Conservation (phyloP, 2,329 filamentous ascomycete species). For the Xylariaceae sp. region DNA sequence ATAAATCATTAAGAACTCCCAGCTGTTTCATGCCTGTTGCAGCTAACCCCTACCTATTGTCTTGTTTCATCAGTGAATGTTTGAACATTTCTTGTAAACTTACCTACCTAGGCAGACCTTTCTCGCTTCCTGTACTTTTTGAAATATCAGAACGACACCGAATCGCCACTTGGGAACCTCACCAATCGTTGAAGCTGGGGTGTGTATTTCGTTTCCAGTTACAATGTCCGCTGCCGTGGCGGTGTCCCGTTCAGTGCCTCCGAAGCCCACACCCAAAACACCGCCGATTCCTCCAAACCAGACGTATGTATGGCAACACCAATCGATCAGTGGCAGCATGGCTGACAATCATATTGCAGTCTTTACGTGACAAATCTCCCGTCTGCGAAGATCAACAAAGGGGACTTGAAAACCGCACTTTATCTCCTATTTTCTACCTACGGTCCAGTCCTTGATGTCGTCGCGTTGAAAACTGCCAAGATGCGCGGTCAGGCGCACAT, state of each 20-base stretch:
- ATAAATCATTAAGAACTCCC: too few species aligned
- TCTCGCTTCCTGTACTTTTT: too few species aligned
- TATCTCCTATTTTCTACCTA: constrained; percentile 95
- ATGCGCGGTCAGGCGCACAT: constrained; percentile 97
- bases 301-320: constrained; percentile 51
- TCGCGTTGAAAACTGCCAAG: constrained; percentile 79
- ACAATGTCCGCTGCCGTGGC: constrained; percentile 32
- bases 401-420: constrained; percentile 76
- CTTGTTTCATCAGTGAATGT: too few species aligned
- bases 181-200: too few species aligned
- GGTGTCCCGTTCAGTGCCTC: constrained; percentile 26
- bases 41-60: too few species aligned
- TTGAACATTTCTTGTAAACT: too few species aligned
- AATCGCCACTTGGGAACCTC: too few species aligned
- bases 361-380: constrained; percentile 84
- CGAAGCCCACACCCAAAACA: constrained; percentile 40
- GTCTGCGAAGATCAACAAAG: constrained; percentile 83
- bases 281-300: constrained; percentile 63
- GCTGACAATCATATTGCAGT: constrained; percentile 38
- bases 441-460: constrained; percentile 85
- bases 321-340: constrained; percentile 3
- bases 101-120: too few species aligned
- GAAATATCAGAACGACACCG: too few species aligned
- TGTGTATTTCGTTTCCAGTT: background rate
- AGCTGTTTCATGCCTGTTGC: too few species aligned